Evolutionary conservation across 116 monocot species (phyloP).

Genomic region (Trichopus zeylanicus): DNA sequence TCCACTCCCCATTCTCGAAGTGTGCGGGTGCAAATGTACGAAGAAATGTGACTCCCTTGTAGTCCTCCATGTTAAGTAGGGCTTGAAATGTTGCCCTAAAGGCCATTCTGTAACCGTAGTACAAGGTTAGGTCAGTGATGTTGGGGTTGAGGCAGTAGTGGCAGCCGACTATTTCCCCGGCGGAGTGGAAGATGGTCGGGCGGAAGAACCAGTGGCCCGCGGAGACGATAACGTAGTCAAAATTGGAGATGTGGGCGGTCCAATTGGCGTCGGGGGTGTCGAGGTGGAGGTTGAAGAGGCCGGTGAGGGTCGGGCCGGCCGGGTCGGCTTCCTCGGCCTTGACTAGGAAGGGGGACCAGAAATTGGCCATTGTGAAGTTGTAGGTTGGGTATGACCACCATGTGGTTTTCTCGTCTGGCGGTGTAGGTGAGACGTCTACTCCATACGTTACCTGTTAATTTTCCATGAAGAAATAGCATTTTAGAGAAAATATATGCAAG

Average conservation of each 20-base stretch:
- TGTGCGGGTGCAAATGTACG: slow-evolving; percentile 60
- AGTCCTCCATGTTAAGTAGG: too few species aligned
- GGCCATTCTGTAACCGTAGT: slow-evolving; percentile 26
- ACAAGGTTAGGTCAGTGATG: slow-evolving; percentile 2
- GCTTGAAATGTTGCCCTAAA: slow-evolving; percentile 33
- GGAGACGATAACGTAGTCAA: too few species aligned
- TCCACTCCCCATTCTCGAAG: slow-evolving; percentile 60
- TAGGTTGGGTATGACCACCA: slow-evolving; percentile 12
- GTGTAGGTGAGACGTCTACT: slow-evolving; percentile 14
- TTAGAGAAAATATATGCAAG: too few species aligned
- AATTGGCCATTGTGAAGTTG: slow-evolving; percentile 36
- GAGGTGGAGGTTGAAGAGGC: too few species aligned
- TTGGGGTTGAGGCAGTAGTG: too few species aligned
- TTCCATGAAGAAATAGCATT: neutral
- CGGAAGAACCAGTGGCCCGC: too few species aligned
- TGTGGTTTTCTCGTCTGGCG: slow-evolving; percentile 20
- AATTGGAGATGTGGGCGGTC: too few species aligned
- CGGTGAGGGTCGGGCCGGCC: too few species aligned
- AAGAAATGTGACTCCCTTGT: slow-evolving; percentile 39
- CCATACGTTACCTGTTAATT: slow-evolving; percentile 25
- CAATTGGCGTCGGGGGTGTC: too few species aligned
- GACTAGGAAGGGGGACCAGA: too few species aligned
- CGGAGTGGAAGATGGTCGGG: slow-evolving; percentile 19
- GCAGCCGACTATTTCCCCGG: slow-evolving; percentile 14
- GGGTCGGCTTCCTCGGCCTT: too few species aligned